A percentile compares a stretch with the other conserved stretches of the same genome.
Conservation (phyloP, 495 filamentous ascomycete species). For the Chaetomium fimeti region DNA sequence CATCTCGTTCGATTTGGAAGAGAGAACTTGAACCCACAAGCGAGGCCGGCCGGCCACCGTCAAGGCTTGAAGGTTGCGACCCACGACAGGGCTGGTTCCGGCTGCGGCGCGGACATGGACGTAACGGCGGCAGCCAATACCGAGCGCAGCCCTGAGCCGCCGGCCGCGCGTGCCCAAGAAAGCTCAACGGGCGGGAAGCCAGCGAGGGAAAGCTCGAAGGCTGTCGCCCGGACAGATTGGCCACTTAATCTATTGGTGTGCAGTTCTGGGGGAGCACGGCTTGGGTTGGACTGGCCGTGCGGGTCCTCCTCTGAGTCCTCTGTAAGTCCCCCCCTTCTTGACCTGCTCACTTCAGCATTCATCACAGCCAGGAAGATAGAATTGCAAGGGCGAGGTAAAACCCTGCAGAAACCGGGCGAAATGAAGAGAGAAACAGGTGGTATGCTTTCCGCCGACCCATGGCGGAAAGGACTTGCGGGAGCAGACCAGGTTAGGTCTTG, state of each 20-base stretch:
- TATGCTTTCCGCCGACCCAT: no score
- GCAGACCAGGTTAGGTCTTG: slow-evolving; percentile 1
- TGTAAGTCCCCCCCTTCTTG: neutral
- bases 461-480: no score
- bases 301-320: neutral
- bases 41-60: slow-evolving; percentile 5
- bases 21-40: slow-evolving; percentile 7
- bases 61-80: slow-evolving; percentile 1
- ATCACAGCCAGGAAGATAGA: neutral
- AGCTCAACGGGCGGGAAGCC: neutral
- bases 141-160: neutral
- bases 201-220: neutral
- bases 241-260: neutral
- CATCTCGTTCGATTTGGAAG: neutral
- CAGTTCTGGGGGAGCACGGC: neutral
- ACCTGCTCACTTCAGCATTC: neutral
- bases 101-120: neutral
- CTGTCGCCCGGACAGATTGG: neutral
- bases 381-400: neutral
- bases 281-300: neutral
- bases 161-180: slow-evolving; percentile 2
- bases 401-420: neutral
- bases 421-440: neutral
- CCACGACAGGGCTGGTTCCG: slow-evolving; percentile 3
- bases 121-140: slow-evolving; percentile 15